phyloP scores from a whole-genome alignment of 441 rosid species.

The Corymbia calophylla region DNA sequence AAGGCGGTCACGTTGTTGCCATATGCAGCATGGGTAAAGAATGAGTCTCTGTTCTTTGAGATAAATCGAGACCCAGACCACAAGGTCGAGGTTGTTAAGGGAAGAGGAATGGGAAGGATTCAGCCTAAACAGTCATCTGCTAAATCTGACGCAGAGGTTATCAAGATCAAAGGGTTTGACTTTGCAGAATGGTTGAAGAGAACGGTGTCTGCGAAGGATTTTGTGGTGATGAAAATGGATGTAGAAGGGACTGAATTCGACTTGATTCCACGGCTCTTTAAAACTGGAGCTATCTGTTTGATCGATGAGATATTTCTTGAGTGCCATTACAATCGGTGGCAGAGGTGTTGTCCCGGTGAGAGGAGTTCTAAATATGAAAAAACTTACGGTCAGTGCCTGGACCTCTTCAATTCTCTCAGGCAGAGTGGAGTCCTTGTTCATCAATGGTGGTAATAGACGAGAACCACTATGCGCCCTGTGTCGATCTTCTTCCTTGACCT shows the following conservation, averaged over 20 bases:
- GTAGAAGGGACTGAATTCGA: constrained; percentile 95
- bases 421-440: constrained; percentile 90
- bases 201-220: constrained; percentile 63
- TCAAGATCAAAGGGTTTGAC: constrained; percentile 78
- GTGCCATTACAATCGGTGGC: constrained; percentile 96
- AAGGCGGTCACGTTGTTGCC: constrained; percentile 65
- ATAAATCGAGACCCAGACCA: constrained; percentile 72
- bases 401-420: constrained; percentile 68
- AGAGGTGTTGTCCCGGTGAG: constrained; percentile 90
- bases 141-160: constrained; percentile 40
- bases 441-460: constrained; percentile 79
- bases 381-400: constrained; percentile 71
- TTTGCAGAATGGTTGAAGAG: constrained; percentile 88
- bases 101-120: constrained; percentile 97
- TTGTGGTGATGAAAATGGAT: constrained; percentile 98
- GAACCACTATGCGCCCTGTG: not conserved
- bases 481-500: not conserved
- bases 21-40: constrained; percentile 92
- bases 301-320: constrained; percentile 86
- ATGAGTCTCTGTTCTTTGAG: constrained; percentile 78
- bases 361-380: constrained; percentile 77
- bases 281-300: constrained; percentile 86
- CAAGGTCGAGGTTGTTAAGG: constrained; percentile 35
- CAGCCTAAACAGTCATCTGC: constrained; percentile 36
- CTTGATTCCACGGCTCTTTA: constrained; percentile 68